Evolutionary conservation across 2,329 filamentous ascomycete genomes (phyloP).

Genomic region (Diaporthe destruens): DNA sequence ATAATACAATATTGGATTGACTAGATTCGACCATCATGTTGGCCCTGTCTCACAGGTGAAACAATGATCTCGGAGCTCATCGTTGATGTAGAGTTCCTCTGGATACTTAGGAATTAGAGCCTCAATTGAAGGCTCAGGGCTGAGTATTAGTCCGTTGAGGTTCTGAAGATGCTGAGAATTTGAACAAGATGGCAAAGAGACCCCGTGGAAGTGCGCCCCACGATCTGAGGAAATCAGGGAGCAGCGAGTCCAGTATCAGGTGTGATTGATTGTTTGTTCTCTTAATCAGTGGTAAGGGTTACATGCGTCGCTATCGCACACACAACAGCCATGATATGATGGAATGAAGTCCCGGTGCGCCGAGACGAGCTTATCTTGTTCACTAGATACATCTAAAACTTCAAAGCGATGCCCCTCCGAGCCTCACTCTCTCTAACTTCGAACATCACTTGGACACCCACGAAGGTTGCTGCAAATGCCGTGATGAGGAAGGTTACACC

Average conservation of each 20-base stretch:
- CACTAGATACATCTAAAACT: constrained; percentile 70
- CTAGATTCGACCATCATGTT: background rate
- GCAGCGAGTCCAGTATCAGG: background rate
- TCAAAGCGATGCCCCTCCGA: constrained; percentile 83
- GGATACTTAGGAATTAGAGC: background rate
- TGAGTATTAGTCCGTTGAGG: background rate
- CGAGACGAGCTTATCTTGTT: background rate
- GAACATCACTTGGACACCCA: constrained; percentile 95
- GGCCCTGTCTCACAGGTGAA: background rate
- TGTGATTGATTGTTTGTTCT: too few relatives aligned
- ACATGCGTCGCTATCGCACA: too few relatives aligned
- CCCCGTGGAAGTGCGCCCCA: too few relatives aligned
- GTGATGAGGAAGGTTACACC: constrained; percentile 80
- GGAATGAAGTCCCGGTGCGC: background rate
- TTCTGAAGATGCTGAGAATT: background rate
- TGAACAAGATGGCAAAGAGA: background rate
- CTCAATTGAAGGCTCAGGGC: background rate
- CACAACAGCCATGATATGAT: background rate
- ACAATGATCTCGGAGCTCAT: background rate
- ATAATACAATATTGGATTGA: background rate
- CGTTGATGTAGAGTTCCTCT: background rate
- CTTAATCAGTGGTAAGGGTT: too few relatives aligned
- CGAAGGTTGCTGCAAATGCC: constrained; percentile 82
- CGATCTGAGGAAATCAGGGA: background rate
- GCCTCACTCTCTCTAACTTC: constrained; percentile 89